A percentile compares a stretch with the other conserved stretches of the same genome.
Evolutionary conservation across 129 eudicot species (phyloP).

Genomic region (Smallanthus sonchifolius): DNA sequence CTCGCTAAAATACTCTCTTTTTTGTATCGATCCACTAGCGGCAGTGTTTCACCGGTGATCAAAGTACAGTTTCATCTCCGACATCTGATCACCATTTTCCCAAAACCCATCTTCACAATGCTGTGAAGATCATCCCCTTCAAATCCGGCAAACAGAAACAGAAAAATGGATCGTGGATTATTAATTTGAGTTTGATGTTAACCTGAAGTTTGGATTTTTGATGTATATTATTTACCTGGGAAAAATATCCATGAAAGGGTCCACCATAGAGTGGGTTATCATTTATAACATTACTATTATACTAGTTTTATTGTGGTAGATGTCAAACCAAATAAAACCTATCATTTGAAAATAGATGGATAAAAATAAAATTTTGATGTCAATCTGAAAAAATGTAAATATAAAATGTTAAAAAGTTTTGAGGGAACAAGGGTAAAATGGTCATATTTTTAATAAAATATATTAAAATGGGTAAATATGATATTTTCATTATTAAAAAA

Average conservation of each 20-base stretch:
- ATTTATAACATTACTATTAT: no score
- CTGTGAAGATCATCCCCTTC: conserved; percentile 82
- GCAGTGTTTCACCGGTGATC: conserved; percentile 17
- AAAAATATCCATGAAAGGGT: conserved; percentile 59
- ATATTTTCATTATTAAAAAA: no score
- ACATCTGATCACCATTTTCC: conserved; percentile 44
- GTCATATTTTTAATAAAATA: no score
- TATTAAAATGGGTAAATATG: no score
- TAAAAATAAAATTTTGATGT: no score
- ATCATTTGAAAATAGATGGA: no score
- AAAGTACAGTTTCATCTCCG: conserved; percentile 72
- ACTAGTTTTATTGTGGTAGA: no score
- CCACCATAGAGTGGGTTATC: conserved; percentile 37
- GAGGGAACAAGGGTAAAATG: no score
- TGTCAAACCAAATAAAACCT: no score
- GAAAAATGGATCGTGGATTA: neutral
- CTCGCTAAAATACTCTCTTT: conserved; percentile 24
- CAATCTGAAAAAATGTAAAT: no score
- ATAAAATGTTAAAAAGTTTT: no score
- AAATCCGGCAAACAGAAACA: conserved; percentile 48
- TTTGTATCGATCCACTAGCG: conserved; percentile 41
- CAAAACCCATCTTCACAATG: conserved; percentile 80
- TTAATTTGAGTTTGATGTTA: neutral
- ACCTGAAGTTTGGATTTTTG: neutral
- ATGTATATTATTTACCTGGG: conserved; percentile 44